These are phyloP conservation scores for Paspalum notatum DNA, from an alignment of 176 grass and related monocot genomes.

Conservation along the genomic window DNA sequence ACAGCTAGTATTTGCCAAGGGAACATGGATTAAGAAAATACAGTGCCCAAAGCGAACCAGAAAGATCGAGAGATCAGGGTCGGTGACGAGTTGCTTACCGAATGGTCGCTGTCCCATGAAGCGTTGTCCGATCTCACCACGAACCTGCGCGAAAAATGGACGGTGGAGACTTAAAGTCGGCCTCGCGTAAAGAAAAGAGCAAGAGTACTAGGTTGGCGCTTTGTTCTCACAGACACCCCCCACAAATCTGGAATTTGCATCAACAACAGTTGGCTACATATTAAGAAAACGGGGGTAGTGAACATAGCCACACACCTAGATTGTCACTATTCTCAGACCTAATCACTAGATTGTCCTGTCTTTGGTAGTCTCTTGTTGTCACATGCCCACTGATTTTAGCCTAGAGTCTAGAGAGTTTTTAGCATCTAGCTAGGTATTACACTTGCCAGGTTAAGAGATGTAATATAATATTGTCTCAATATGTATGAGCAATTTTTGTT, in stretches of 20 bases:
- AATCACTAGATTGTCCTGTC: no score
- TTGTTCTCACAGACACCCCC: background rate
- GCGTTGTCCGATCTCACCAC: constrained; percentile 59
- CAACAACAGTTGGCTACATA: background rate
- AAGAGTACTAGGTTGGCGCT: constrained; percentile 22
- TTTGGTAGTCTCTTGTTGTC: background rate
- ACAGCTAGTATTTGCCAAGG: background rate
- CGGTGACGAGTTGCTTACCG: constrained; percentile 45
- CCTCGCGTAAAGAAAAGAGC: background rate
- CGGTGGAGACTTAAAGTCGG: background rate
- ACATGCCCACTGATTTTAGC: background rate
- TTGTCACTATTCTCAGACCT: background rate
- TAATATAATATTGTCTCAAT: background rate
- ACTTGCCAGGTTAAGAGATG: background rate
- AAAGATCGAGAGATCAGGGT: background rate
- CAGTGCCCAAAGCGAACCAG: background rate
- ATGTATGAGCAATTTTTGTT: background rate
- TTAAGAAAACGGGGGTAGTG: background rate
- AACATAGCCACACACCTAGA: background rate
- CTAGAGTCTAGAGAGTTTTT: background rate
- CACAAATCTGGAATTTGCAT: background rate
- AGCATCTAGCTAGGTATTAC: background rate
- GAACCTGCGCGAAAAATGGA: constrained; percentile 51
- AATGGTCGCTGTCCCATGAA: constrained; percentile 48
- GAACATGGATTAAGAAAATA: background rate